Percentiles rank a stretch among this genome's conserved stretches.
Conservation (phyloP, 2,329 filamentous ascomycete genomes). For the Aspergillus sp. region DNA sequence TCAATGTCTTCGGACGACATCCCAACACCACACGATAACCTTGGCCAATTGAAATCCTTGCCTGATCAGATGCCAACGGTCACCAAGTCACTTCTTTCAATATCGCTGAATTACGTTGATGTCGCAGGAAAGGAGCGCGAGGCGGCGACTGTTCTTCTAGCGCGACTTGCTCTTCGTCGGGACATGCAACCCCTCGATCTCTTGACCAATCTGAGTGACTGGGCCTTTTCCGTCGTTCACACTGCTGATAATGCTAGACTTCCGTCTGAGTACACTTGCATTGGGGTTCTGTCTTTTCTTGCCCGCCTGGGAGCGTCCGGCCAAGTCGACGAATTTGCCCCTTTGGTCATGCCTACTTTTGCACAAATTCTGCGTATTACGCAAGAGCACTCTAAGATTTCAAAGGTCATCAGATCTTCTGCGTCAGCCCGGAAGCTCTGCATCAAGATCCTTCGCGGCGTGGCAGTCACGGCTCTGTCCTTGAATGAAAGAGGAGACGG, state of each 20-base stretch:
- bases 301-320: constrained; percentile 63
- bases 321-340: constrained; percentile 64
- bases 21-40: constrained; percentile 25
- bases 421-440: constrained; percentile 72
- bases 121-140: constrained; percentile 79
- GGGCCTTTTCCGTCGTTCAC: constrained; percentile 57
- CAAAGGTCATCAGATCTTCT: constrained; percentile 54
- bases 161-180: constrained; percentile 68
- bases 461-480: constrained; percentile 55
- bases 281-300: constrained; percentile 71
- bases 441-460: constrained; percentile 74
- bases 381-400: constrained; percentile 40
- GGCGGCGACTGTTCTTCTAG: constrained; percentile 73
- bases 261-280: constrained; percentile 60
- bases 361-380: constrained; percentile 52
- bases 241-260: constrained; percentile 30
- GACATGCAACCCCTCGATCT: constrained; percentile 80
- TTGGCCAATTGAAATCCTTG: constrained; percentile 32
- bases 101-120: constrained; percentile 63
- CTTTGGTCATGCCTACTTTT: constrained; percentile 58
- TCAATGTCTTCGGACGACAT: constrained; percentile 58
- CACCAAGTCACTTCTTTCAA: constrained; percentile 57
- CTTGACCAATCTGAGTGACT: constrained; percentile 57
- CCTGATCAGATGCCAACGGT: constrained; percentile 58
- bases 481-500: constrained; percentile 35